These are phyloP conservation scores for Cyclotella kingstonii DNA, from an alignment of 108 stramenopile species.

Conservation along the genomic window DNA sequence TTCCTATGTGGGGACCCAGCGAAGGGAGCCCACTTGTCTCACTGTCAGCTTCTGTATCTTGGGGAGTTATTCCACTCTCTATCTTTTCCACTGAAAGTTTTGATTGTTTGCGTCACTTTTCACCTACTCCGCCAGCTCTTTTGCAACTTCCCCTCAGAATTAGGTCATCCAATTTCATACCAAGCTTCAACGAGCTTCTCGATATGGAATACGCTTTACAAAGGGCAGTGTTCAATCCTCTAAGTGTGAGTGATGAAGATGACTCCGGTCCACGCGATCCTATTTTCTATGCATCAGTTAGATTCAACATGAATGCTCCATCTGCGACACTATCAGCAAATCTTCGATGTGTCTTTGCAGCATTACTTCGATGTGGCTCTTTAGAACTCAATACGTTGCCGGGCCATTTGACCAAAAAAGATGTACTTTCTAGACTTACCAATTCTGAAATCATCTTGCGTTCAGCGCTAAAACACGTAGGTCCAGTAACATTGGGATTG, in stretches of 20 bases:
- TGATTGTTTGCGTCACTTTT: background rate
- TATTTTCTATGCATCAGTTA: constrained; percentile 55
- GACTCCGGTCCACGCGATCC: constrained; percentile 34
- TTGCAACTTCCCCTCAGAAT: constrained; percentile 66
- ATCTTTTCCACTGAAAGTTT: background rate
- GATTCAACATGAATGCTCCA: constrained; percentile 58
- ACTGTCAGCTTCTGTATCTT: constrained; percentile 59
- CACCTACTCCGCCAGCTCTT: constrained; percentile 33
- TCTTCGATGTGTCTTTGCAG: constrained; percentile 71
- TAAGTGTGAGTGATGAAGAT: constrained; percentile 8
- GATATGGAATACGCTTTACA: constrained; percentile 78
- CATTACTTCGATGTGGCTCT: constrained; percentile 68
- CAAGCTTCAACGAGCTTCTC: constrained; percentile 49
- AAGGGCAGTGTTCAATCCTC: constrained; percentile 66
- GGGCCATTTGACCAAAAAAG: constrained; percentile 59
- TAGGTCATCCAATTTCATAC: constrained; percentile 52
- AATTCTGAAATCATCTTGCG: constrained; percentile 23
- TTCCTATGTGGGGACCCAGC: constrained; percentile 72
- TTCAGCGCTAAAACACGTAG: constrained; percentile 44
- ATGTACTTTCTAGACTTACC: constrained; percentile 48
- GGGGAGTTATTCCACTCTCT: constrained; percentile 47
- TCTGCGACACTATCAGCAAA: constrained; percentile 67
- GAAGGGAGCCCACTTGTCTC: constrained; percentile 65
- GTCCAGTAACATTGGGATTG: constrained; percentile 52
- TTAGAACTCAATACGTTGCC: constrained; percentile 64